Conservation (phyloP, 148 eudicot species). For the Arbutus unedo region DNA sequence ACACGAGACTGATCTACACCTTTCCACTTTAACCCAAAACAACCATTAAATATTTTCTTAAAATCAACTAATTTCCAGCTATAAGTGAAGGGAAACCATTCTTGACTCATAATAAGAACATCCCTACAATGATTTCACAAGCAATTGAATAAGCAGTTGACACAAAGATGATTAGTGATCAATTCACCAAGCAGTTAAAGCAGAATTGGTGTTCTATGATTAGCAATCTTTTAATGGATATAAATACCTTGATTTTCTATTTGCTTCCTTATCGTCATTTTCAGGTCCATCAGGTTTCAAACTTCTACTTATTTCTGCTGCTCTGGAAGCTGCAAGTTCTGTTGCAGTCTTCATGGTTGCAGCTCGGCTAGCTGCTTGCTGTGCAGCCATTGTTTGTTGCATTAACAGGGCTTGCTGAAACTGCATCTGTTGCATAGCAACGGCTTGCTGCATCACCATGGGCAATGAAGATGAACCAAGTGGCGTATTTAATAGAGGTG, state of each 20-base stretch:
- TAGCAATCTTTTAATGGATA: not conserved
- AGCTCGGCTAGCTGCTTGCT: slow-evolving; percentile 94
- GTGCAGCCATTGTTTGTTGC: slow-evolving; percentile 92
- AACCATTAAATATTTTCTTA: no score
- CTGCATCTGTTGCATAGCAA: slow-evolving; percentile 97
- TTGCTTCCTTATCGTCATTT: slow-evolving; percentile 46
- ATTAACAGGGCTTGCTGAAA: slow-evolving; percentile 89
- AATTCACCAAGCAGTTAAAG: not conserved
- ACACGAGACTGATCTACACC: not conserved
- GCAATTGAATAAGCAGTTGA: not conserved
- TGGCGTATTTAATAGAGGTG: slow-evolving; percentile 38
- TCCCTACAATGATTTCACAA: not conserved
- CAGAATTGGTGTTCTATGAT: not conserved
- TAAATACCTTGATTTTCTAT: slow-evolving; percentile 64
- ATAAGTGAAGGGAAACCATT: not conserved
- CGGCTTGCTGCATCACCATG: slow-evolving; percentile 95
- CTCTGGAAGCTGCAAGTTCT: slow-evolving; percentile 93
- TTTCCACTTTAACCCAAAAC: not conserved
- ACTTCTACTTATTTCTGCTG: slow-evolving; percentile 89
- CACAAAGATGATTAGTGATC: not conserved
- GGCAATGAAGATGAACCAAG: slow-evolving; percentile 71
- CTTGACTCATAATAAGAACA: not conserved
- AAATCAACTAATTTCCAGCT: not conserved
- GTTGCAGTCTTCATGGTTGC: slow-evolving; percentile 92
- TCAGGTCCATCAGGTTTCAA: slow-evolving; percentile 71